phyloP scores from a whole-genome alignment of 2,329 filamentous ascomycete genomes.

The Beauveria asiatica region DNA sequence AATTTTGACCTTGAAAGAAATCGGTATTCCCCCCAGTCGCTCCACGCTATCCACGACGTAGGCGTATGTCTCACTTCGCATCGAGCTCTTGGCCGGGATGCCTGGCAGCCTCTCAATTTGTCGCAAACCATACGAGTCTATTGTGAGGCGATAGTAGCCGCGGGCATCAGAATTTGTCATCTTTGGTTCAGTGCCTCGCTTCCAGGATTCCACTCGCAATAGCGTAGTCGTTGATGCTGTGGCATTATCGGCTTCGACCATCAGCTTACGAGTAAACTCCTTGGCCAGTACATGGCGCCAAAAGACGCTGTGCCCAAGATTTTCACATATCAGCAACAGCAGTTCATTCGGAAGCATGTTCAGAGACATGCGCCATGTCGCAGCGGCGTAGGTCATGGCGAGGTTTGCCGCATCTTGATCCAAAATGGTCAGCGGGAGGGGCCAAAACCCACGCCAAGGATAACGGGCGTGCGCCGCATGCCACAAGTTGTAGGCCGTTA shows the following conservation, averaged over 20 bases:
- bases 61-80: neutral
- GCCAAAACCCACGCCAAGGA: slow-evolving; percentile 7
- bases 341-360: neutral
- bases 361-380: neutral
- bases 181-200: neutral
- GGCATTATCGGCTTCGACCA: neutral
- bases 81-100: neutral
- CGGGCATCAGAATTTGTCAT: neutral
- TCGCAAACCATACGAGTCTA: neutral
- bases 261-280: neutral
- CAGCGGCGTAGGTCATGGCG: neutral
- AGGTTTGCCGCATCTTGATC: neutral
- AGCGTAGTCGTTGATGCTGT: neutral
- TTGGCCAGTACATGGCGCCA: slow-evolving; percentile 2
- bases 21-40: neutral
- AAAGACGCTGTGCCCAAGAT: neutral
- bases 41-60: neutral
- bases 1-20: neutral
- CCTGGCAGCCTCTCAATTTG: neutral
- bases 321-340: neutral
- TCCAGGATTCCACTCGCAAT: neutral
- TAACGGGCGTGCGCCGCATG: slow-evolving; percentile 6
- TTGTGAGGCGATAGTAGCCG: neutral
- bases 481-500: slow-evolving; percentile 1
- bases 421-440: neutral